A percentile compares a stretch with the other conserved stretches of the same genome.
Conservation (phyloP, 148 eudicot genomes). For the Vaccinium corymbosum region DNA sequence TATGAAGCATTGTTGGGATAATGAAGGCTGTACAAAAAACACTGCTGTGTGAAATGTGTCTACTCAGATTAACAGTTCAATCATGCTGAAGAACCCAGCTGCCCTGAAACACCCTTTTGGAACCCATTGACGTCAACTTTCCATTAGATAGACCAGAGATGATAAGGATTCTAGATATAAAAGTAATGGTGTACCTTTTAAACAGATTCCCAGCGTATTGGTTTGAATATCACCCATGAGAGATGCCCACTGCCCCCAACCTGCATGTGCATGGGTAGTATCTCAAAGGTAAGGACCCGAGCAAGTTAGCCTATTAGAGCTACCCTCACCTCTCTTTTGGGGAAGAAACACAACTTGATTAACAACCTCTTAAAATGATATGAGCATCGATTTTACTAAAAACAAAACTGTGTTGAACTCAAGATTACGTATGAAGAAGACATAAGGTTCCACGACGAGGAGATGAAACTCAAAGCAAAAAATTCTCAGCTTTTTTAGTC, state of each 20-base stretch:
- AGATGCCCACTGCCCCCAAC: slow-evolving; percentile 16
- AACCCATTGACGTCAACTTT: slow-evolving; percentile 18
- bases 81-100: slow-evolving; percentile 11
- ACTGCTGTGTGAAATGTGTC: neutral
- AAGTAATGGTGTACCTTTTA: slow-evolving; percentile 13
- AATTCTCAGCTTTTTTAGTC: neutral
- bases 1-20: neutral
- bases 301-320: slow-evolving; percentile 17
- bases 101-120: neutral
- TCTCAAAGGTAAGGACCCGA: slow-evolving; percentile 18
- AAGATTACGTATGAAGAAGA: neutral
- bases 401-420: neutral
- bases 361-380: neutral
- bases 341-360: neutral
- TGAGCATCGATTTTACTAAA: neutral
- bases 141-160: slow-evolving; percentile 16
- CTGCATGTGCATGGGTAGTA: slow-evolving; percentile 22
- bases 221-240: slow-evolving; percentile 12
- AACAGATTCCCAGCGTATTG: slow-evolving; percentile 25
- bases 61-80: neutral
- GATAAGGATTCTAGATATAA: slow-evolving; percentile 27
- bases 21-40: neutral
- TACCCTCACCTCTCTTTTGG: neutral
- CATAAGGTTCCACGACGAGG: neutral
- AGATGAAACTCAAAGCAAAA: neutral